These are phyloP conservation scores for Didymellaceae sp. DNA, from an alignment of 2,329 filamentous ascomycete genomes.

Conservation along the genomic window DNA sequence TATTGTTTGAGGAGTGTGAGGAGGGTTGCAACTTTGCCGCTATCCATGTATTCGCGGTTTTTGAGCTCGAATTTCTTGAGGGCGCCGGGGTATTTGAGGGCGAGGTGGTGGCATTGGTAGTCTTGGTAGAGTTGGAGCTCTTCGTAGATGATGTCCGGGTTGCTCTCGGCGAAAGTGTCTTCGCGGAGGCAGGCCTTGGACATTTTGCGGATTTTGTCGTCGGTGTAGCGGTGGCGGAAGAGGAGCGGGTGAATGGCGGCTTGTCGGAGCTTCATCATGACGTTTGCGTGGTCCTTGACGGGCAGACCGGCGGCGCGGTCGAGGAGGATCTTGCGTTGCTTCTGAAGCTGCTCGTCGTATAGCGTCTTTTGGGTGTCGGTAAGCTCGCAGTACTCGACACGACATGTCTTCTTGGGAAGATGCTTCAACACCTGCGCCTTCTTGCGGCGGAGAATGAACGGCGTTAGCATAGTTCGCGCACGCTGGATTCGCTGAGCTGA, in stretches of 20 bases:
- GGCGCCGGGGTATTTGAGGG: constrained; percentile 57
- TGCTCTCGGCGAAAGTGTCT: constrained; percentile 60
- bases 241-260: constrained; percentile 91
- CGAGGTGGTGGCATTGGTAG: constrained; percentile 67
- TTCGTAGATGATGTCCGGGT: constrained; percentile 60
- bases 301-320: constrained; percentile 64
- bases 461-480: constrained; percentile 89
- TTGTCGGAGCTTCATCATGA: constrained; percentile 88
- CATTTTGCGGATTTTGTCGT: constrained; percentile 78
- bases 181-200: constrained; percentile 76
- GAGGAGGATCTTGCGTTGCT: constrained; percentile 65
- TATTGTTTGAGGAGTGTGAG: constrained; percentile 76
- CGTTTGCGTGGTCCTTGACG: constrained; percentile 59
- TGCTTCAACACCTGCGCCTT: constrained; percentile 89
- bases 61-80: constrained; percentile 64
- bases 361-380: constrained; percentile 73
- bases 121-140: constrained; percentile 64
- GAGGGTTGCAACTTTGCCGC: constrained; percentile 86
- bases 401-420: constrained; percentile 78
- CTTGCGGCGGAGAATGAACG: constrained; percentile 91
- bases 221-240: constrained; percentile 80
- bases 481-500: constrained; percentile 86
- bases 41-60: constrained; percentile 70
- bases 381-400: constrained; percentile 82
- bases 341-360: constrained; percentile 73